Conservation (phyloP, 2,329 filamentous ascomycete species). For the Xylaria sp. region DNA sequence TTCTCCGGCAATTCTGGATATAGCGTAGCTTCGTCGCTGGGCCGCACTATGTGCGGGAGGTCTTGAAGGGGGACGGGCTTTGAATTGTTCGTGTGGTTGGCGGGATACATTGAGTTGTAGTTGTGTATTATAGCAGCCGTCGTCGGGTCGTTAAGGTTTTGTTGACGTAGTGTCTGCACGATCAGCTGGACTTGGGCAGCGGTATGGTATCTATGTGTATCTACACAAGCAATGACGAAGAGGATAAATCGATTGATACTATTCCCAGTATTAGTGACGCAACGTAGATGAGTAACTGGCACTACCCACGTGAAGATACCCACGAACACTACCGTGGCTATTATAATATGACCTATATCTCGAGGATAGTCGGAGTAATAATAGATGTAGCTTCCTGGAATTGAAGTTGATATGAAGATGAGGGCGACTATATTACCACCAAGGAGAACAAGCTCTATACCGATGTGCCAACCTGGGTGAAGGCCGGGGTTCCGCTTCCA, state of each 20-base stretch:
- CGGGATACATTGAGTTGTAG: conserved; percentile 17
- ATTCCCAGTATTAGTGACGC: not conserved
- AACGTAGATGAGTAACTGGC: not conserved
- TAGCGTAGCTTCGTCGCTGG: not conserved
- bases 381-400: not conserved
- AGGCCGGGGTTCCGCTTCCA: conserved; percentile 31
- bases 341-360: not conserved
- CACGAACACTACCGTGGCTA: conserved; percentile 11
- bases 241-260: conserved; percentile 29
- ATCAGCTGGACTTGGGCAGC: conserved; percentile 26
- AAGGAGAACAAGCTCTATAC: conserved; percentile 23
- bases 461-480: conserved; percentile 33
- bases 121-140: conserved; percentile 19
- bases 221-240: conserved; percentile 30
- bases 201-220: conserved; percentile 29
- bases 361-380: not conserved
- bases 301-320: conserved; percentile 27
- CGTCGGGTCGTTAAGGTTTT: conserved; percentile 22
- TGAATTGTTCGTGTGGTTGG: conserved; percentile 2
- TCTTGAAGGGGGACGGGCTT: conserved; percentile 2
- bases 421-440: conserved; percentile 32
- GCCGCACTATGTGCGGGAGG: not conserved
- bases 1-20: conserved; percentile 32
- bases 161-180: conserved; percentile 28
- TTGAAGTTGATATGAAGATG: conserved; percentile 4